Evolutionary conservation across 768 basidiomycete species (phyloP).

Genomic region (Daedalea quercina): DNA sequence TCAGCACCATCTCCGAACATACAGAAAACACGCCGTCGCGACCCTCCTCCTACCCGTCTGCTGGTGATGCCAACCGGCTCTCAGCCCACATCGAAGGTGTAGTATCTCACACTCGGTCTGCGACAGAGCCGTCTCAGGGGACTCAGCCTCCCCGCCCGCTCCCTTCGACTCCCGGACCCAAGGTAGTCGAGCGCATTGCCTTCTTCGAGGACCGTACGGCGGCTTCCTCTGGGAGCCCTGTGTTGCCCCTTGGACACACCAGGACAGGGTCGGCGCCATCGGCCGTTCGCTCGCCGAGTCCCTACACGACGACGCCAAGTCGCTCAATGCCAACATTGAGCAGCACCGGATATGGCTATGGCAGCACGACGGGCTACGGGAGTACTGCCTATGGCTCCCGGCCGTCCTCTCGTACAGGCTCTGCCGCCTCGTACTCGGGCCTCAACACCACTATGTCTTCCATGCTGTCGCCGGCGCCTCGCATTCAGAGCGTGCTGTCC

Average conservation of each 20-base stretch:
- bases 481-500: conserved; percentile 25
- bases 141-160: conserved; percentile 27
- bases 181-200: conserved; percentile 66
- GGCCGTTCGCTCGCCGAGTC: conserved; percentile 32
- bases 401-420: conserved; percentile 38
- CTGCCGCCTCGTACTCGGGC: conserved; percentile 15
- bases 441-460: conserved; percentile 28
- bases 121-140: conserved; percentile 49
- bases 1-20: conserved; percentile 75
- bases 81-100: conserved; percentile 36
- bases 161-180: conserved; percentile 29
- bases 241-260: conserved; percentile 35
- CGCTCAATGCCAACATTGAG: conserved; percentile 36
- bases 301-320: conserved; percentile 25
- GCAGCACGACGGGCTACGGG: conserved; percentile 25
- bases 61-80: conserved; percentile 33
- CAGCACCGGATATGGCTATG: conserved; percentile 25
- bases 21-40: conserved; percentile 64
- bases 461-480: conserved; percentile 42
- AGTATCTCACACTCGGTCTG: conserved; percentile 46
- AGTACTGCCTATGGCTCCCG: conserved; percentile 37
- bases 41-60: conserved; percentile 36
- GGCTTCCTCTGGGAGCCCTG: conserved; percentile 23
- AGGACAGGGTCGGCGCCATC: conserved; percentile 43
- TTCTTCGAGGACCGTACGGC: conserved; percentile 57